Evolutionary conservation across 148 eudicot genomes (phyloP).

Genomic region (Chenopodium berlandieri): DNA sequence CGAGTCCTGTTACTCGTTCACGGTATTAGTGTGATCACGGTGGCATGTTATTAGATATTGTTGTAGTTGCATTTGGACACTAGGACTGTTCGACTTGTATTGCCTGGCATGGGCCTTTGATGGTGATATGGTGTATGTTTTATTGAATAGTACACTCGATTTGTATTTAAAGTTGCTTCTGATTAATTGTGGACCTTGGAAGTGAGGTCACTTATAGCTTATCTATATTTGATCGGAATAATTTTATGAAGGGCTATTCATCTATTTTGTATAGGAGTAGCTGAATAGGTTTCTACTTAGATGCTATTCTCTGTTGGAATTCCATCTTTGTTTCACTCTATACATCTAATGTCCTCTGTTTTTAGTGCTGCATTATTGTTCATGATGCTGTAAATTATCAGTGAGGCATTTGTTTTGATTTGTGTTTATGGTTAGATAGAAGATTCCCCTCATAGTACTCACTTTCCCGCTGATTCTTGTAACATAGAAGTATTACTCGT

Average conservation of each 20-base stretch:
- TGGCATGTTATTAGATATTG: neutral
- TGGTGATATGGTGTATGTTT: neutral
- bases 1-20: neutral
- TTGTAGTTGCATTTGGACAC: neutral
- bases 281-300: neutral
- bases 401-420: neutral
- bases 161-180: neutral
- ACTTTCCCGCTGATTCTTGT: neutral
- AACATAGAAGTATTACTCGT: neutral
- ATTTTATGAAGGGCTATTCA: neutral
- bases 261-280: constrained; percentile 6
- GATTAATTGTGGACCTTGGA: constrained; percentile 2
- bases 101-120: neutral
- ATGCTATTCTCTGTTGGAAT: constrained; percentile 6
- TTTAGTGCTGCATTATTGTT: constrained; percentile 19
- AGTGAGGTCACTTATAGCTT: neutral
- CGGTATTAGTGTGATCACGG: neutral
- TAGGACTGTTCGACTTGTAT: neutral
- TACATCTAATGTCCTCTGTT: neutral
- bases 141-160: neutral
- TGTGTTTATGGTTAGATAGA: neutral
- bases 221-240: neutral
- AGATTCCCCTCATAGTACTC: neutral
- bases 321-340: constrained; percentile 9
- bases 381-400: neutral